Base-by-base conservation (phyloP, 2,329 filamentous ascomycete genomes). In the Colletotrichum eremochloae region DNA sequence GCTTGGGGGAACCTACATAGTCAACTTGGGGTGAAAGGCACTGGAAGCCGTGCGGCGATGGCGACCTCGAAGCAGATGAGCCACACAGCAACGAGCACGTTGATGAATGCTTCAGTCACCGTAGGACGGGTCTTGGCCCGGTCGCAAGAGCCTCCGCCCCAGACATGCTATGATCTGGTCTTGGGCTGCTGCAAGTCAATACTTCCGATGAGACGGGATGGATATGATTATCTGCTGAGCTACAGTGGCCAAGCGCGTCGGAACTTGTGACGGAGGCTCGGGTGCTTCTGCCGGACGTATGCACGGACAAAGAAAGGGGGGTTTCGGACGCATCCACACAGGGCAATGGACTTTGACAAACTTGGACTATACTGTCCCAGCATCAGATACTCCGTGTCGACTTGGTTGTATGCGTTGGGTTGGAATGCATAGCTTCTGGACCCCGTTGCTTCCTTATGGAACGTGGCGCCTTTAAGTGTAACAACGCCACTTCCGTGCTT, bases 141-240 rank as follows among this genome's bases (percentile, higher is more conserved):
- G 67, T 65, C 67, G 52, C 62, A 65, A 57, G 44, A 58, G 40
- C 33, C 52, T 31, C 33, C 44, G 66, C 60, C 50, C 42, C 67
- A 66, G 56, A 52, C 64, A 42, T 44, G 55, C 46, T 40, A 64
- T 53, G 56, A 42, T 58, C 56, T 9, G 38, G 36, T 42, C 38
- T 40, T 42, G 15, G 36, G 38, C 5, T 58, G 38, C n/a, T 58
- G 38, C n/a, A 58, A 15, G 12, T 58, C 56, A 42, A 42, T n/a
- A 9, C 14, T 42, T 7, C 14, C 9, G 20, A 42, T 42, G 36
- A 31, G 36, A 58, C 3, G 20, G 1, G 56, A 58, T 29, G 56
- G 18, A 58, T 6, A 42, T 58, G 24, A 24, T 24, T 24, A 24
- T 24, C 24, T 24, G 7, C 56, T 20, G 14, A 18, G 56, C 40